Evolutionary conservation across 176 grass and related monocot genomes (phyloP).

Genomic region (Triticum turgidum): DNA sequence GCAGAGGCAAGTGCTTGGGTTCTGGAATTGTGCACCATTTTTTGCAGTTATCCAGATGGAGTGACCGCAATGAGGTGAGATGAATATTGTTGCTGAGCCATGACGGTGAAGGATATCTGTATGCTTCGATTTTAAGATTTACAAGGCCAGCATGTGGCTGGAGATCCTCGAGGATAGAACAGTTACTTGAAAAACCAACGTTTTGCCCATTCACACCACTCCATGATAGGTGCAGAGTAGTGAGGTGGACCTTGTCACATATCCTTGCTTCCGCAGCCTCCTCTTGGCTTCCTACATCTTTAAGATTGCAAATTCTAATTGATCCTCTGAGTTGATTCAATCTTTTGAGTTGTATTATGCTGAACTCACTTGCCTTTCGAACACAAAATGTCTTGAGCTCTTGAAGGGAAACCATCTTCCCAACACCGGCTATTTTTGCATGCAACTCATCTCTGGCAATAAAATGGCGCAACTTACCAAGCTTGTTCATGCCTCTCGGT

Average conservation of each 20-base stretch:
- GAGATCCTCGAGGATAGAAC: not conserved
- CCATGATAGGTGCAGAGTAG: constrained; percentile 1
- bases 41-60: not conserved
- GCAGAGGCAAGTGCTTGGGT: not conserved
- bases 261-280: constrained; percentile 11
- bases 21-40: not conserved
- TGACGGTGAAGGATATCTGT: not conserved
- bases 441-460: not conserved
- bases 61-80: constrained; percentile 16
- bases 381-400: constrained; percentile 25
- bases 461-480: constrained; percentile 20
- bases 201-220: not conserved
- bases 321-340: constrained; percentile 17
- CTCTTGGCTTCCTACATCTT: not conserved
- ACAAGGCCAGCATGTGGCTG: constrained; percentile 3
- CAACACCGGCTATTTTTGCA: not conserved
- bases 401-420: constrained; percentile 18
- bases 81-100: not conserved
- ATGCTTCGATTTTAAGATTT: not conserved
- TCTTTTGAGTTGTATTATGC: not conserved
- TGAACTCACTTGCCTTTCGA: not conserved
- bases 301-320: not conserved
- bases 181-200: not conserved
- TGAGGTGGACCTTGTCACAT: not conserved
- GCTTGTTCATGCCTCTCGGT: constrained; percentile 10